Evolutionary conservation across 2,329 filamentous ascomycete species (phyloP), one percentile per base, ranked within the genome.

Genomic region (Penicillium sp.): DNA sequence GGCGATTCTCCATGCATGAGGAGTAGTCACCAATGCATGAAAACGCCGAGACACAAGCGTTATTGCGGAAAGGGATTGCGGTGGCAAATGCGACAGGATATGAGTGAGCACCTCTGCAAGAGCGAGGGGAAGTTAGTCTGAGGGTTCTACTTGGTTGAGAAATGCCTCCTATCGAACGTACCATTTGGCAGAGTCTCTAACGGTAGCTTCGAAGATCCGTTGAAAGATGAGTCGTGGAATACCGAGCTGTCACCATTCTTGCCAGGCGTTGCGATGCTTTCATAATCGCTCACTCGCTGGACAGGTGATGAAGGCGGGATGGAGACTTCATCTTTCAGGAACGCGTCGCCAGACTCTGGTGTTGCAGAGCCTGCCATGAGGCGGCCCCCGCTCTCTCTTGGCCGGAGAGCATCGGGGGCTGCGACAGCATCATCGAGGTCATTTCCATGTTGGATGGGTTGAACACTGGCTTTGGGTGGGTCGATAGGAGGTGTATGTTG

Each of bases 1-100:
- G 5, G 90, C 91, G 65, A 90, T 87, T 54, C 89, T 83, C 91
- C 91, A 97, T 6, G 90, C 90, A 70, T 96, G 89, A 12, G 90
- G 88, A 1, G 88, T 91, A 4, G 89, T 95, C 47, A 97, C 86
- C 36, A 97, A 76, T 45, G 79, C 78, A 67, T 95, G 88, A 65
- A 97, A 94, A 46, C 88, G 86, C 61, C 84, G 88, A 32, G 88
- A 96, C 28, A 97, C 89, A 43, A 95, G 78, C 13, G 90, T 85
- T 9, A 95, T 85, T 8, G 85, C 81, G 13, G 85, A 83, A 59
- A 97, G 81, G 25, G 91, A 90, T 53, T 88, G 82, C 8, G 90
- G 89, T 44, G 90, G 85, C 45, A 98, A 76, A 72, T 97, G 88
- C 35, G 93, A 95, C 48, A 97, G 73, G 29, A 95, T 84, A 62